phyloP scores from a whole-genome alignment of 176 grass and related monocot genomes.

The Puccinellia tenuiflora region DNA sequence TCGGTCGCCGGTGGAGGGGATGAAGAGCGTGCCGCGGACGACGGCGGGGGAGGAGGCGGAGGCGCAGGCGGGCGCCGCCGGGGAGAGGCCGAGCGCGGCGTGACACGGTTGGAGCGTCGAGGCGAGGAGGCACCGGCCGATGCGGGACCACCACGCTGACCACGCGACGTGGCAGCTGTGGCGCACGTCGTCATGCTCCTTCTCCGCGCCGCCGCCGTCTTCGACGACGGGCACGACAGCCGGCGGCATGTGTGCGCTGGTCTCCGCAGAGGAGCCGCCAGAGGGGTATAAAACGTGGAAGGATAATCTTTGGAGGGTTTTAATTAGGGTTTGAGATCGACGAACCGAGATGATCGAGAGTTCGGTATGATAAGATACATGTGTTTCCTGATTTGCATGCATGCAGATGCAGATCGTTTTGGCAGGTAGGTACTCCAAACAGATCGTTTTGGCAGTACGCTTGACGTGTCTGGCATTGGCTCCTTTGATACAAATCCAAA shows the following conservation, averaged over 20 bases:
- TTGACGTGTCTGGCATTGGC: too few species aligned
- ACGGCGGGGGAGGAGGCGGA: not conserved
- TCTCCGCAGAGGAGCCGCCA: not conserved
- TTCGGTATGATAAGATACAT: conserved; percentile 11
- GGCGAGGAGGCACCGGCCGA: conserved; percentile 24
- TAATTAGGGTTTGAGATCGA: not conserved
- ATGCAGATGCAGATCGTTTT: too few species aligned
- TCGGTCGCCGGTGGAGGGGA: conserved; percentile 29
- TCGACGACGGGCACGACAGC: conserved; percentile 13
- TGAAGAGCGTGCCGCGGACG: conserved; percentile 52
- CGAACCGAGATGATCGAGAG: not conserved
- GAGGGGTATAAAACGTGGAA: not conserved
- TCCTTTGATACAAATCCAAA: too few species aligned
- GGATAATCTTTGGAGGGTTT: not conserved
- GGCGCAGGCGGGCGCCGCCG: not conserved
- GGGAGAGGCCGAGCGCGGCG: not conserved
- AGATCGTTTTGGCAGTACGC: too few species aligned
- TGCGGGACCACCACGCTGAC: conserved; percentile 26
- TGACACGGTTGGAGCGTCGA: conserved; percentile 28
- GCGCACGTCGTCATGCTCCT: not conserved
- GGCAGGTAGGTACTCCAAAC: too few species aligned
- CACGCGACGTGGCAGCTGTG: conserved; percentile 30
- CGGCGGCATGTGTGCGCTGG: conserved; percentile 8
- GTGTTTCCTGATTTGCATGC: too few species aligned
- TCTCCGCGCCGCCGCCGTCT: not conserved